These are phyloP conservation scores for Xylaria flabelliformis DNA, from an alignment of 495 filamentous ascomycete species.

Conservation along the genomic window DNA sequence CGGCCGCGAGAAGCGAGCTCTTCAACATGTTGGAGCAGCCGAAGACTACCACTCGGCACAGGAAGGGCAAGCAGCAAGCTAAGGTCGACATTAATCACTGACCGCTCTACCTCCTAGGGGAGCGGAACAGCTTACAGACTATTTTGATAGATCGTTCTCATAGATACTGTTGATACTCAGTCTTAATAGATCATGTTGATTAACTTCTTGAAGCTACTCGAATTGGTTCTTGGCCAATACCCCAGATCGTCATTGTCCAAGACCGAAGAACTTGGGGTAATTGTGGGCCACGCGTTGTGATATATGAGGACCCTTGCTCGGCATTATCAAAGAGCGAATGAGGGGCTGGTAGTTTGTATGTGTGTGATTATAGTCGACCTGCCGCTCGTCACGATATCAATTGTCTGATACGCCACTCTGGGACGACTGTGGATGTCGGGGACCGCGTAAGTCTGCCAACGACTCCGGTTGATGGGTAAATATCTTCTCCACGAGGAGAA, in stretches of 20 bases:
- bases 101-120: background rate
- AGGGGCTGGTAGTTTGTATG: background rate
- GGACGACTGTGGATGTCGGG: background rate
- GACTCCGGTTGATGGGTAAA: constrained; percentile 13
- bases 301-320: too few species aligned
- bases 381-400: constrained; percentile 6
- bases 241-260: constrained; percentile 1
- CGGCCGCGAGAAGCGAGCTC: background rate
- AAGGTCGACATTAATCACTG: background rate
- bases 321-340: background rate
- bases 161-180: background rate
- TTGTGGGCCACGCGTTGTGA: background rate
- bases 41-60: background rate
- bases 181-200: background rate
- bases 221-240: background rate
- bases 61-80: background rate
- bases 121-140: too few species aligned
- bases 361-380: background rate
- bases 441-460: too few species aligned
- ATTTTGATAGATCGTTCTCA: background rate
- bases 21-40: background rate
- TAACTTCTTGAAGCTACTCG: background rate
- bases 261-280: background rate
- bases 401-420: background rate
- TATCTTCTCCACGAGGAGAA: background rate